These are phyloP conservation scores for Coelastrella sp. DNA, from an alignment of 139 green algal genomes.

Conservation along the genomic window DNA sequence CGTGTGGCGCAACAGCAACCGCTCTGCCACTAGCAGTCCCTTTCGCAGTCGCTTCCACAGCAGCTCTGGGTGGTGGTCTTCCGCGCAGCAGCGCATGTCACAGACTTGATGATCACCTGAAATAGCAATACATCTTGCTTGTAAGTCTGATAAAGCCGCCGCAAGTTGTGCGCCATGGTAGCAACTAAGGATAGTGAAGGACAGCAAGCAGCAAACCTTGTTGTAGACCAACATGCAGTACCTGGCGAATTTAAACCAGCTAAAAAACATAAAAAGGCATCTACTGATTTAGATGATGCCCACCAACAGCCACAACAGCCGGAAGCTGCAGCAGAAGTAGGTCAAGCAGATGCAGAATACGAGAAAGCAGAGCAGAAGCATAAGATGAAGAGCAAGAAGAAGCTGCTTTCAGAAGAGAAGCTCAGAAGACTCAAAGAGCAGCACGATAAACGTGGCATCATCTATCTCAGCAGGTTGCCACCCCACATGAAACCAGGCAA, in stretches of 20 bases:
- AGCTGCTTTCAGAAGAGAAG: slow-evolving; percentile 61
- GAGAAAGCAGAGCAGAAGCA: slow-evolving; percentile 31
- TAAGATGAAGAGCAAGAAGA: slow-evolving; percentile 48
- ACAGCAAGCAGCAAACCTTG: background rate
- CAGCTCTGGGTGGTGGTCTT: too few species aligned
- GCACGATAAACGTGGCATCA: slow-evolving; percentile 73
- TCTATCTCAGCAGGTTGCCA: slow-evolving; percentile 86
- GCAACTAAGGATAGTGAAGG: background rate
- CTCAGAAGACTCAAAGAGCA: slow-evolving; percentile 63
- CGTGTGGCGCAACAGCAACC: too few species aligned
- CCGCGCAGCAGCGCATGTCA: too few species aligned
- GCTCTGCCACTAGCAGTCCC: too few species aligned
- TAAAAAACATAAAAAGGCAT: background rate
- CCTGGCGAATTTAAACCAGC: background rate
- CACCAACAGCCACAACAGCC: background rate
- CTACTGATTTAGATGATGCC: background rate
- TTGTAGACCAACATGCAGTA: too few species aligned
- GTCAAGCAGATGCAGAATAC: slow-evolving; percentile 4
- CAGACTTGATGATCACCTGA: too few species aligned
- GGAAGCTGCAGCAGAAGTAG: background rate
- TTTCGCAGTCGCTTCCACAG: too few species aligned
- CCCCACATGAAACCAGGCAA: slow-evolving; percentile 81
- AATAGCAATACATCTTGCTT: background rate
- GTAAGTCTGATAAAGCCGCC: background rate
- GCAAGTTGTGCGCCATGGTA: background rate